Conservation (phyloP, 208 protist species). For the Leishmania martiniquensis region DNA sequence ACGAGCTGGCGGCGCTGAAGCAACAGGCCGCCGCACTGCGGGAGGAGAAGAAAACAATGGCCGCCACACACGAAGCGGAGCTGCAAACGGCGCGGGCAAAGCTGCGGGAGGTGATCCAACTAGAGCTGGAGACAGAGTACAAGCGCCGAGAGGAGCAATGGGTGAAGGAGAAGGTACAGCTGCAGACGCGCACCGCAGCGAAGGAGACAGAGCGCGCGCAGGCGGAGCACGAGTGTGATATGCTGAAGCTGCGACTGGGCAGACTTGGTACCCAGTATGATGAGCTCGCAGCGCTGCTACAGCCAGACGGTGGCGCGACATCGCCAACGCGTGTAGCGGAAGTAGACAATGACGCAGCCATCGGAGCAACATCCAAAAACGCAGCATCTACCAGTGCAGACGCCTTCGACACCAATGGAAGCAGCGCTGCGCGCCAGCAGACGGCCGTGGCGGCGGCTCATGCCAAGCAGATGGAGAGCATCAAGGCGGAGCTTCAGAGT, state of each 20-base stretch:
- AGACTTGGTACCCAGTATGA: constrained; percentile 31
- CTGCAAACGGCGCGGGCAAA: constrained; percentile 25
- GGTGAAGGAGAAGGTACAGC: constrained; percentile 34
- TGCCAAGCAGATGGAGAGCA: constrained; percentile 33
- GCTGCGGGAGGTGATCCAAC: constrained; percentile 27
- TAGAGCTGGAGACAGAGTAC: constrained; percentile 27
- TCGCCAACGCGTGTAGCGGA: neutral
- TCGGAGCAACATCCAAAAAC: neutral
- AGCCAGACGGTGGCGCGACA: neutral
- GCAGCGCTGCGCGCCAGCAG: constrained; percentile 13
- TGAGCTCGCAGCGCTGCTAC: constrained; percentile 28
- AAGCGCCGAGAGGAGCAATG: constrained; percentile 29
- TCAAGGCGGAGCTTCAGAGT: constrained; percentile 41
- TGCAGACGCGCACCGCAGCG: constrained; percentile 29
- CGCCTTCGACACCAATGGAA: too few relatives aligned
- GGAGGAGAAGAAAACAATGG: constrained; percentile 49
- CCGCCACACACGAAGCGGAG: constrained; percentile 47
- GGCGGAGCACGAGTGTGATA: constrained; percentile 28
- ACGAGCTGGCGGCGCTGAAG: constrained; percentile 51
- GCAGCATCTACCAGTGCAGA: neutral
- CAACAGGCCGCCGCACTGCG: constrained; percentile 32
- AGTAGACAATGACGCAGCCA: neutral
- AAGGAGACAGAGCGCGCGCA: constrained; percentile 40
- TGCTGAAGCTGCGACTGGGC: constrained; percentile 21
- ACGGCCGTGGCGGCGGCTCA: constrained; percentile 19